Evolutionary conservation across 192 early-diverging fungal species (phyloP).

Genomic region (Backusella macrospora): DNA sequence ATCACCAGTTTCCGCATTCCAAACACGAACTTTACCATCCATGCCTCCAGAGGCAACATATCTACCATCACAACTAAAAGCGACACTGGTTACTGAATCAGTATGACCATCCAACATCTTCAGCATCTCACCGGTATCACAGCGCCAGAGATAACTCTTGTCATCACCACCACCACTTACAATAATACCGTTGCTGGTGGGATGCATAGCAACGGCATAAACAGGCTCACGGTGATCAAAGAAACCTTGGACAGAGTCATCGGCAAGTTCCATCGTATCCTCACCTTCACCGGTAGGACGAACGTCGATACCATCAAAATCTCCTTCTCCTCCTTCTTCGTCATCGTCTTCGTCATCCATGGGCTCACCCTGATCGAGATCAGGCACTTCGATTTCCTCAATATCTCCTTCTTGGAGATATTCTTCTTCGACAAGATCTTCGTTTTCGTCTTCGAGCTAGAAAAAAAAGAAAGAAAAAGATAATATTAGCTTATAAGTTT

Average conservation of each 20-base stretch:
- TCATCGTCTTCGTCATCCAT: constrained; percentile 36
- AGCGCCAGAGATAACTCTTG: constrained; percentile 84
- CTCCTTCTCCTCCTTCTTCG: constrained; percentile 7
- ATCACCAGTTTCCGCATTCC: constrained; percentile 62
- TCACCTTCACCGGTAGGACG: constrained; percentile 56
- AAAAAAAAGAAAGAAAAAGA: not conserved
- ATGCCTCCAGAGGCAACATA: constrained; percentile 92
- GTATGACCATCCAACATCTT: constrained; percentile 75
- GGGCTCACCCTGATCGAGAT: constrained; percentile 24
- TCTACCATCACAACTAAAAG: constrained; percentile 82
- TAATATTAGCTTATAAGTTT: not conserved
- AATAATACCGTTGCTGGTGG: constrained; percentile 65
- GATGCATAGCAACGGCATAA: constrained; percentile 83
- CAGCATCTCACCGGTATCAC: constrained; percentile 80
- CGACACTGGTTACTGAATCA: constrained; percentile 84
- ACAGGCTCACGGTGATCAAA: constrained; percentile 91
- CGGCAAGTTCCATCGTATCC: constrained; percentile 62
- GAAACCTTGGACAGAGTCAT: constrained; percentile 92
- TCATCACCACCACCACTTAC: constrained; percentile 94
- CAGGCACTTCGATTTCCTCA: constrained; percentile 33
- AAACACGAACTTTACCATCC: constrained; percentile 89
- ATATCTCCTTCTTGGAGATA: constrained; percentile 35
- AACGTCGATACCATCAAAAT: constrained; percentile 47
- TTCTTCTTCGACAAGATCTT: constrained; percentile 39
- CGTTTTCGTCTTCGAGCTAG: constrained; percentile 24